Base-by-base conservation (phyloP, 148 eudicot genomes). In the Nepenthes mirabilis region DNA sequence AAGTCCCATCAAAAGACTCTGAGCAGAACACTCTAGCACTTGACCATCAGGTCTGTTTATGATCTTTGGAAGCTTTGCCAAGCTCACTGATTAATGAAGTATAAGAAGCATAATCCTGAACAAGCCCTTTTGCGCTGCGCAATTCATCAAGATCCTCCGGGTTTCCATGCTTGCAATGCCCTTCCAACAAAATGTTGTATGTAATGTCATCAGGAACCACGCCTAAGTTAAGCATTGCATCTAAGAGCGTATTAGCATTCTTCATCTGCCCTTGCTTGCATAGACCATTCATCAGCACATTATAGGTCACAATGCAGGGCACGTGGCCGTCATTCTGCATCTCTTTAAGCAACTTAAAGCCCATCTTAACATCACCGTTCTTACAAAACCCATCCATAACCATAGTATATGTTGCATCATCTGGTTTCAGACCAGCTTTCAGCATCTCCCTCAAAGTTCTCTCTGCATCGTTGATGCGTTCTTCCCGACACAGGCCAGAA, bases 251-350 rank as follows among this genome's bases (percentile, higher is more conserved):
- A 57, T 73, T 55, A 56, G 91, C 96, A 74, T 88, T 85, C 65
- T 82, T 88, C 80, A 82, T 80, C 77, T 84, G 81, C 36, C 96
- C 96, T 56, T 50, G 78, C 60, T 79, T 85, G 78, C 91, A 88
- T 14, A 80, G 63, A 40, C 96, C 96, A 67, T 84, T 80, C 84
- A 88, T 79, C 6, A 88, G 75, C 68, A 75, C 96, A 68, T 88
- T 88, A 60, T 88, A 88, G 9, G 96, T 80, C 35, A 80, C 79
- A 58, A 82, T 70, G 66, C 77, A 65, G 9, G 86, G 84, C 36
- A 48, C 61, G 62, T 33, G 70, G 9, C 88, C 96, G 66, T 66
- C 63, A 2, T 59, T 76, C 67, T 79, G 82, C 84, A 84, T 82
- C 67, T 80, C 86, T 53, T 74, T 83, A 3, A 88, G 80, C 69